Evolutionary conservation across 305 asterid genomes (phyloP).

Genomic region (Fraxinus ornus): DNA sequence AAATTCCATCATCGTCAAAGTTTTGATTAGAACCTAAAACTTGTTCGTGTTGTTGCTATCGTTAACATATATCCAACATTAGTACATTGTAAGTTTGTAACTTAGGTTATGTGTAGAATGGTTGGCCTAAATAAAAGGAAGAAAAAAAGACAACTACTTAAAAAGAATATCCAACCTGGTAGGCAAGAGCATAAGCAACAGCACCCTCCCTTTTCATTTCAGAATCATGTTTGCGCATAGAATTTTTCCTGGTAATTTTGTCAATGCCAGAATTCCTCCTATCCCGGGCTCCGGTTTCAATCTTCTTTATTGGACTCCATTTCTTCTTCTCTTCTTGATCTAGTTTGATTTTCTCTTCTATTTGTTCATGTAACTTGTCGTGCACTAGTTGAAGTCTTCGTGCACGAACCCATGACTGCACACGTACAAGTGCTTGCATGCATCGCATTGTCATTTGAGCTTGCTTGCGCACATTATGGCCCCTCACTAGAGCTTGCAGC

Average conservation of each 20-base stretch:
- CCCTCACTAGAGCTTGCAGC: conserved; percentile 89
- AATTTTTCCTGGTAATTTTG: conserved; percentile 25
- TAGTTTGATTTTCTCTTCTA: conserved; percentile 32
- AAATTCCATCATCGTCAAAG: conserved; percentile 26
- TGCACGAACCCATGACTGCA: conserved; percentile 79
- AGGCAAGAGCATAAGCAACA: conserved; percentile 70
- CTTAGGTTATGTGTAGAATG: not conserved
- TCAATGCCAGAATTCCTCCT: conserved; percentile 19
- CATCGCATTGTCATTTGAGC: conserved; percentile 95
- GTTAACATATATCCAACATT: not conserved
- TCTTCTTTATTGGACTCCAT: conserved; percentile 33
- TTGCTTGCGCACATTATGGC: conserved; percentile 85
- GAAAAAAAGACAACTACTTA: not conserved
- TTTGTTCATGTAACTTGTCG: conserved; percentile 41
- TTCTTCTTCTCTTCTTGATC: conserved; percentile 37
- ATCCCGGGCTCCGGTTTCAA: conserved; percentile 49
- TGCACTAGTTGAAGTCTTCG: conserved; percentile 61
- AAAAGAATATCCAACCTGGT: conserved; percentile 46
- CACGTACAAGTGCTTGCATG: conserved; percentile 88
- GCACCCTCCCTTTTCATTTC: conserved; percentile 63
- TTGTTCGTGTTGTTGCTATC: conserved; percentile 42
- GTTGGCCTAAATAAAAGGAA: not conserved
- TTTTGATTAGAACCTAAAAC: conserved; percentile 8
- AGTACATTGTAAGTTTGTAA: not conserved
- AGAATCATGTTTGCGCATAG: not conserved